A percentile compares a stretch with the other conserved stretches of the same genome.
phyloP scores from a whole-genome alignment of 345 rosid genomes.

The Litchi chinensis region DNA sequence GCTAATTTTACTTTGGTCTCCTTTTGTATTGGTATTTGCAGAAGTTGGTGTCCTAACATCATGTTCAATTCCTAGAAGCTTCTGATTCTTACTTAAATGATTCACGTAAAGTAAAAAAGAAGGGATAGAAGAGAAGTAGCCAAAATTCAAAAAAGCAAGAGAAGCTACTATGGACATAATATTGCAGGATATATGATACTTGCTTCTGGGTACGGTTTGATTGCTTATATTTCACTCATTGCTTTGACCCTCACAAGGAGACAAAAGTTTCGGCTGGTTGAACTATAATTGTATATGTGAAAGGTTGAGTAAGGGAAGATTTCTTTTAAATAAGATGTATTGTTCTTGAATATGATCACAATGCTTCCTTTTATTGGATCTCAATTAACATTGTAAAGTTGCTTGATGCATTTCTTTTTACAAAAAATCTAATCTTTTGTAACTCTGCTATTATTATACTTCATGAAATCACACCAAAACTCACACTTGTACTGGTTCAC shows the following conservation, averaged over 20 bases:
- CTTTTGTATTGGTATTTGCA: conserved; percentile 14
- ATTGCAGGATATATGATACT: neutral
- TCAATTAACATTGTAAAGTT: conserved; percentile 1
- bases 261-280: neutral
- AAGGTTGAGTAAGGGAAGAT: neutral
- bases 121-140: neutral
- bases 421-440: neutral
- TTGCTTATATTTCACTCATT: neutral
- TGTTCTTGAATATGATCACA: neutral
- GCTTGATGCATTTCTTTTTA: neutral
- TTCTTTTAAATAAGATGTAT: neutral
- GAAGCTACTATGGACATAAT: neutral
- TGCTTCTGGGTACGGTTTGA: neutral
- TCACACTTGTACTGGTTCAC: neutral
- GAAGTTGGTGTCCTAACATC: conserved; percentile 15
- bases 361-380: neutral
- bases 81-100: conserved; percentile 1
- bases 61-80: neutral
- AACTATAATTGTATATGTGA: neutral
- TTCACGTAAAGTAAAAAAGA: neutral
- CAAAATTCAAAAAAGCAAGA: conserved; percentile 4
- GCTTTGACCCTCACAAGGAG: neutral
- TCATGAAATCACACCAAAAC: neutral
- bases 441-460: neutral
- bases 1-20: neutral